Conservation (phyloP, 164 flowering plant species). For the Tetracentron sinense region DNA sequence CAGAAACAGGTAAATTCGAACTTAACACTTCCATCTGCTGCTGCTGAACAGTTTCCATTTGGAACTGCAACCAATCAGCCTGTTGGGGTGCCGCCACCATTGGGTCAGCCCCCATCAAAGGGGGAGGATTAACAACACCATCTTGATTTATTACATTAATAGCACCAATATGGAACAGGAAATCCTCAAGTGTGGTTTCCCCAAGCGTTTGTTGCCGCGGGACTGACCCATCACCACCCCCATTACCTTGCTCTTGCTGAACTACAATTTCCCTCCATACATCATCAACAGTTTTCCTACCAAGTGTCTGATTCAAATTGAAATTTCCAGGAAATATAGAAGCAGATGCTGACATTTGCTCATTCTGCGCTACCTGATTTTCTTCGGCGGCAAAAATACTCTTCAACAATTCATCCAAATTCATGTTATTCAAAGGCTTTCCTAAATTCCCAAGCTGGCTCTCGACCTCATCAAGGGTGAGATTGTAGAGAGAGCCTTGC, state of each 20-base stretch:
- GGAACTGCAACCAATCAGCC: slow-evolving; percentile 35
- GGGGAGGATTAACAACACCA: slow-evolving; percentile 13
- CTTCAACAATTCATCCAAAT: slow-evolving; percentile 33
- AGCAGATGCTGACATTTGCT: slow-evolving; percentile 15
- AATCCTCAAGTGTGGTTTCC: slow-evolving; percentile 32
- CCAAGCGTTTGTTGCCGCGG: slow-evolving; percentile 17
- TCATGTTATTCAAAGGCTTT: slow-evolving; percentile 27
- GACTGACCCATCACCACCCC: slow-evolving; percentile 1
- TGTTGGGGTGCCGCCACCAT: slow-evolving; percentile 17
- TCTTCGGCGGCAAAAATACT: slow-evolving; percentile 16
- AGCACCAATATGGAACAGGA: slow-evolving; percentile 30
- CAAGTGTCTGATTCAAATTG: slow-evolving; percentile 16
- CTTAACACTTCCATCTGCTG: slow-evolving; percentile 20
- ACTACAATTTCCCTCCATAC: slow-evolving; percentile 32
- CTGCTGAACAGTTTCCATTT: slow-evolving; percentile 19
- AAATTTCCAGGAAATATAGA: slow-evolving; percentile 19
- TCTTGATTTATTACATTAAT: slow-evolving; percentile 19
- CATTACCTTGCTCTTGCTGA: slow-evolving; percentile 17
- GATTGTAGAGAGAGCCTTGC: slow-evolving; percentile 24
- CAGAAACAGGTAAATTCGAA: slow-evolving; percentile 18
- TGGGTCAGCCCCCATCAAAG: slow-evolving; percentile 19
- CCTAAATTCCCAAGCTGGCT: slow-evolving; percentile 24
- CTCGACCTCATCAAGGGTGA: slow-evolving; percentile 27
- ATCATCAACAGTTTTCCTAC: slow-evolving; percentile 30
- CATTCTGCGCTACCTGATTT: slow-evolving; percentile 9